Percentiles rank a stretch among this genome's conserved stretches.
Evolutionary conservation across 139 green algal genomes (phyloP).

Genomic region (Picochlorum sp.): DNA sequence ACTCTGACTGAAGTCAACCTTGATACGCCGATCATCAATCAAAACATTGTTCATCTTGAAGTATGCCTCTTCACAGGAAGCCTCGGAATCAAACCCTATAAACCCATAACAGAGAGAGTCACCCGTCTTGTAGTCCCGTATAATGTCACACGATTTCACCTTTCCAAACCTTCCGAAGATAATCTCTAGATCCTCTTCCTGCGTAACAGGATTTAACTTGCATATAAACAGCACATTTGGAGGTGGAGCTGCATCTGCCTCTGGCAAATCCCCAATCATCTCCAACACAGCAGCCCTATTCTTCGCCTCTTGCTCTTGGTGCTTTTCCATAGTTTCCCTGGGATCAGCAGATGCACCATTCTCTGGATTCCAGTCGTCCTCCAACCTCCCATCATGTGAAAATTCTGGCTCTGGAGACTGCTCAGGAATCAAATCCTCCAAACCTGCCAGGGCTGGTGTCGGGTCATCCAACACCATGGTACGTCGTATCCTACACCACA

Average conservation of each 20-base stretch:
- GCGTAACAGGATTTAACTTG: slow-evolving; percentile 93
- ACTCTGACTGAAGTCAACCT: slow-evolving; percentile 74
- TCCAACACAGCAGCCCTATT: slow-evolving; percentile 91
- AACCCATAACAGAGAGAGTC: slow-evolving; percentile 95
- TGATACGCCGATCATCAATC: slow-evolving; percentile 92
- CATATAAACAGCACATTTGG: slow-evolving; percentile 97
- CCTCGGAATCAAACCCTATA: slow-evolving; percentile 76
- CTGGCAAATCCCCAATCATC: slow-evolving; percentile 92
- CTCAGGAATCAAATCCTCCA: slow-evolving; percentile 77
- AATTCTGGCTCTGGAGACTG: slow-evolving; percentile 60
- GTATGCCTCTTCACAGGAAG: slow-evolving; percentile 81
- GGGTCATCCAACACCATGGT: slow-evolving; percentile 95
- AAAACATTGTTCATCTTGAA: slow-evolving; percentile 99
- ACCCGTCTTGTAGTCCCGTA: slow-evolving; percentile 91
- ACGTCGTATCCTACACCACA: slow-evolving; percentile 66
- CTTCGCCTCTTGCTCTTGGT: slow-evolving; percentile 68
- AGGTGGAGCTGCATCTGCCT: slow-evolving; percentile 86
- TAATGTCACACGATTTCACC: slow-evolving; percentile 86
- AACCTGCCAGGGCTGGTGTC: slow-evolving; percentile 71
- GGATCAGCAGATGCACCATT: slow-evolving; percentile 50
- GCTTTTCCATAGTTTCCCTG: slow-evolving; percentile 76
- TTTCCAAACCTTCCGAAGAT: slow-evolving; percentile 96
- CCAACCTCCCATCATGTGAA: slow-evolving; percentile 67
- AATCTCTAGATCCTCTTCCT: slow-evolving; percentile 96
- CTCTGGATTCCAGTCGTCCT: slow-evolving; percentile 89